A percentile compares a stretch with the other conserved stretches of the same genome.
Conservation (phyloP, 1,139 yeast species). For the Pichia sp. region DNA sequence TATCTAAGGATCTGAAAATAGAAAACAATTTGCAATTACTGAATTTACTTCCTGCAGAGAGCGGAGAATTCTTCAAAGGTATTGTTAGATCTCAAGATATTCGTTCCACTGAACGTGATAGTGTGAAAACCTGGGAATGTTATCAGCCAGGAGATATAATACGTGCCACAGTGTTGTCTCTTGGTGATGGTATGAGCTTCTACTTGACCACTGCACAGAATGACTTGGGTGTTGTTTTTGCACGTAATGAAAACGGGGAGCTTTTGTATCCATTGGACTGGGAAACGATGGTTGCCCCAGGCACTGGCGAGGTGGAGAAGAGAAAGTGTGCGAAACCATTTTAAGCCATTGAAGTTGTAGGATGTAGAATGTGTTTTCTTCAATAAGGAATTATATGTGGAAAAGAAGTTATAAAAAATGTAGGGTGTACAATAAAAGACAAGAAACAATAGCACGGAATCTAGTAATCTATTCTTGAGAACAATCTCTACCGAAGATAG, state of each 20-base stretch:
- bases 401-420: background rate
- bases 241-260: slow-evolving; percentile 69
- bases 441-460: background rate
- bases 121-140: slow-evolving; percentile 68
- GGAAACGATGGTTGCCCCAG: slow-evolving; percentile 85
- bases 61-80: slow-evolving; percentile 91
- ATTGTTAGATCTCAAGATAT: slow-evolving; percentile 84
- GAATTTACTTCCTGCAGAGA: slow-evolving; percentile 50
- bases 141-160: slow-evolving; percentile 92
- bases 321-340: slow-evolving; percentile 95
- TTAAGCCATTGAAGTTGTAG: background rate
- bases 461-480: slow-evolving; percentile 54
- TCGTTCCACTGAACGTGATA: slow-evolving; percentile 85
- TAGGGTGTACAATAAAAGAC: background rate
- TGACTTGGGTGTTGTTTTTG: slow-evolving; percentile 91
- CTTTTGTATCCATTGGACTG: slow-evolving; percentile 90
- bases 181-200: slow-evolving; percentile 92
- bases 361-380: too few species aligned
- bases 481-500: slow-evolving; percentile 54
- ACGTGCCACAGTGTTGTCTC: slow-evolving; percentile 70
- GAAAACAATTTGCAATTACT: slow-evolving; percentile 47
- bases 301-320: slow-evolving; percentile 65
- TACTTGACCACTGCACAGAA: slow-evolving; percentile 85
- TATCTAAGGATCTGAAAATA: slow-evolving; percentile 49
- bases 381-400: too few species aligned